Base-by-base conservation (phyloP, 1,139 yeast species). In the Pichia sp. region DNA sequence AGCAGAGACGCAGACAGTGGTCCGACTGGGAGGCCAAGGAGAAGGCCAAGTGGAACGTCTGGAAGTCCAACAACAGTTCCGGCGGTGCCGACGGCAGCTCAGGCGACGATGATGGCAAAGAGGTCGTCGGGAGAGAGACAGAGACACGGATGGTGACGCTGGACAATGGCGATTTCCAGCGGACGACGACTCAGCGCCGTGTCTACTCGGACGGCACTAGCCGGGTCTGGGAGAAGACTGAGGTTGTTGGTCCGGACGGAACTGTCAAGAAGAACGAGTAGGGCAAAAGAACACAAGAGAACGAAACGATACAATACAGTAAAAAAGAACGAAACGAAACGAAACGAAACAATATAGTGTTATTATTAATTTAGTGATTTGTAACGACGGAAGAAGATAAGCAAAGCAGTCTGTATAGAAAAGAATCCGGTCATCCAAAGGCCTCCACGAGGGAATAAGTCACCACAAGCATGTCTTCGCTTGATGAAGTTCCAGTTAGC, bases 171-270 rank as follows among this genome's bases (percentile, higher is more conserved):
- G 78, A 81, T 26, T 73, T 77, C 50, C 81, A 85, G 53, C 80
- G 81, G 58, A 72, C 77, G 62, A 77, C 78, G 30, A 81, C 81
- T 59, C 70, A 72, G 29, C 76, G 76, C 60, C 81, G 84, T 60
- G 77, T 75, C 62, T 89, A 73, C 65, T 76, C 72, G 44, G 95
- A 90, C 66, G 96, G 96, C 7, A 78, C 87, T 4, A 78, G 81
- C 34, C 60, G 66, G 5, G 68, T 75, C 10, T 73, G 69, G 50
- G 75, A 73, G 51, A 64, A 72, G 47, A 72, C 70, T 49, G 78
- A 75, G 63, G 53, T 66, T 29, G 51, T 64, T 50, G 63, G 61
- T 48, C 54, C 56, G 3, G 55, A 57, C 41, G 60, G 61, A n/a
- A 36, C 45, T 2, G 46, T 53, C 10, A 55, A 55, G 38, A 45